Percentiles rank a stretch among this genome's conserved stretches.
These are phyloP conservation scores for Gamsiella multidivaricata DNA, from an alignment of 192 early-diverging fungal genomes.

Conservation along the genomic window DNA sequence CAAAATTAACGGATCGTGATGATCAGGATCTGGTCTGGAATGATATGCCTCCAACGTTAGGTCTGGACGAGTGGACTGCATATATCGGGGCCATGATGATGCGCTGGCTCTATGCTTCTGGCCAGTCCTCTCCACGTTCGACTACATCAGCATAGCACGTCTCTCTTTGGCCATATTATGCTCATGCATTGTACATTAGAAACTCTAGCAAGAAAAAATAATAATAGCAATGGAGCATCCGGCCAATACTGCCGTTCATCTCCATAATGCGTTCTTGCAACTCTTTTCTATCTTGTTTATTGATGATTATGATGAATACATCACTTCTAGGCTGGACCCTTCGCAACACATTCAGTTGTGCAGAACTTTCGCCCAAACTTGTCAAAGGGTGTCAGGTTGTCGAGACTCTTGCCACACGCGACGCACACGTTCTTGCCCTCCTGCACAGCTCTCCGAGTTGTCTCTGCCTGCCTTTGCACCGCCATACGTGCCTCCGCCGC, in stretches of 20 bases:
- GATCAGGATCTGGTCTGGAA: constrained; percentile 39
- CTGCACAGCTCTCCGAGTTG: constrained; percentile 33
- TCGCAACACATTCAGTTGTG: constrained; percentile 61
- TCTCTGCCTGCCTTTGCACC: constrained; percentile 19
- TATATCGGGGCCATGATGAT: constrained; percentile 51
- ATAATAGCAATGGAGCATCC: too few relatives aligned
- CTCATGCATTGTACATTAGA: too few relatives aligned
- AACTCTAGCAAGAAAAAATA: too few relatives aligned
- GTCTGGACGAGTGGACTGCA: constrained; percentile 47
- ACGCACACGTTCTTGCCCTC: constrained; percentile 64
- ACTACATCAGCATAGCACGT: too few relatives aligned
- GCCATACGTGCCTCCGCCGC: constrained; percentile 79
- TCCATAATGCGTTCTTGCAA: too few relatives aligned
- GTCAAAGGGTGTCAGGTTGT: constrained; percentile 74
- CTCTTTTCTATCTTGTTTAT: too few relatives aligned
- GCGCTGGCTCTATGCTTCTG: constrained; percentile 48
- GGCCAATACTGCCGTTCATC: too few relatives aligned
- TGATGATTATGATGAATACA: too few relatives aligned
- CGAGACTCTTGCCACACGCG: constrained; percentile 69
- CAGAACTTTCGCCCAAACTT: constrained; percentile 77
- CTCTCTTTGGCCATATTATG: too few relatives aligned
- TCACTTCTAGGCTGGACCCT: constrained; percentile 47
- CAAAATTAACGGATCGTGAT: constrained; percentile 2
- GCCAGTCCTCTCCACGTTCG: constrained; percentile 38
- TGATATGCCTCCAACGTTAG: constrained; percentile 53